These are phyloP conservation scores for Phyllosticta citrichinensis DNA, from an alignment of 2,329 filamentous ascomycete species.

Conservation along the genomic window DNA sequence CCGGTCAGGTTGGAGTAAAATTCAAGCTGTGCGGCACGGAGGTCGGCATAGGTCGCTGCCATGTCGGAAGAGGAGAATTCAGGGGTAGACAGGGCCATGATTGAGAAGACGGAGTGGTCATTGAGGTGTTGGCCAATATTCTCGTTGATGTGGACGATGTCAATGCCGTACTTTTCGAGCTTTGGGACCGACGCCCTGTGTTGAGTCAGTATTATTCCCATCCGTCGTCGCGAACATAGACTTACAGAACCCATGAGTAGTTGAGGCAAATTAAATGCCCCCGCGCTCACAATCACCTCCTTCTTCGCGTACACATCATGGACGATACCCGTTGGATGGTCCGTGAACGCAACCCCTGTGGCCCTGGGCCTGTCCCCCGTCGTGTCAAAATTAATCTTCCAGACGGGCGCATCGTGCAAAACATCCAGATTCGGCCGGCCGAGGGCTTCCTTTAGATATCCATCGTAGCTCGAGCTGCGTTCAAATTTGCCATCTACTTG, in stretches of 20 bases:
- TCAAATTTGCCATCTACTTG: conserved; percentile 16
- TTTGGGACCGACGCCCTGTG: conserved; percentile 5
- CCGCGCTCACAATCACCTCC: conserved; percentile 24
- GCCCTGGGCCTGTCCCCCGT: conserved; percentile 12
- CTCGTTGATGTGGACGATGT: conserved; percentile 19
- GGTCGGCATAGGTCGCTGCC: conserved; percentile 16
- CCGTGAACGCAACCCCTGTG: conserved; percentile 20
- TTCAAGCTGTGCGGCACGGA: conserved; percentile 18
- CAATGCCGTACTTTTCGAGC: conserved; percentile 12
- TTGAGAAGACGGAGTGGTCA: conserved; percentile 18
- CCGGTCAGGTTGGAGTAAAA: conserved; percentile 21
- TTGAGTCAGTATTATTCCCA: conserved; percentile 1
- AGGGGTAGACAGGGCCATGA: conserved; percentile 19
- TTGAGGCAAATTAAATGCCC: conserved; percentile 22
- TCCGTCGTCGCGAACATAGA: background rate
- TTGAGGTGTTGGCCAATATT: conserved; percentile 22
- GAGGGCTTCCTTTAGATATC: conserved; percentile 21
- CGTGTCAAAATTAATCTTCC: conserved; percentile 15
- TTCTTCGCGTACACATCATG: conserved; percentile 20
- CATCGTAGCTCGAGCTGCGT: conserved; percentile 22
- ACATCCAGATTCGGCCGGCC: conserved; percentile 22
- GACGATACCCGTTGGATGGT: conserved; percentile 18
- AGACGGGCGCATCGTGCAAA: conserved; percentile 20
- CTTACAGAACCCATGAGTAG: conserved; percentile 23
- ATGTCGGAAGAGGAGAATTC: conserved; percentile 17